A percentile compares a stretch with the other conserved stretches of the same genome.
Evolutionary conservation across 495 filamentous ascomycete species (phyloP).

Genomic region (Xylaria bambusicola): DNA sequence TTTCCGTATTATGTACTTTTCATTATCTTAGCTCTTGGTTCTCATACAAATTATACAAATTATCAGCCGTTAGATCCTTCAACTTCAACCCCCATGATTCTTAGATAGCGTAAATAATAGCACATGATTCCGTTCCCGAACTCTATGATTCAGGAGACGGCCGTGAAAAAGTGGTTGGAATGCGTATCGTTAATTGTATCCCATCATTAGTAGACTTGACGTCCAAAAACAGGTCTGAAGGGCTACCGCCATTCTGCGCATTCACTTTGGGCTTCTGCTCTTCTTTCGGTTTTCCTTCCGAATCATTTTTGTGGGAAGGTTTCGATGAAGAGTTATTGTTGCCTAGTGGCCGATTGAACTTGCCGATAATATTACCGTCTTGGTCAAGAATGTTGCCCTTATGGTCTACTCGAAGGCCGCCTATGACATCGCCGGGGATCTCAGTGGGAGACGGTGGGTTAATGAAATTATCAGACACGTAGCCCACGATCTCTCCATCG

Average conservation of each 20-base stretch:
- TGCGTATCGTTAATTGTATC: constrained; percentile 53
- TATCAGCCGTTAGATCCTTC: background rate
- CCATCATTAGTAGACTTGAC: constrained; percentile 55
- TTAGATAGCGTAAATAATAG: background rate
- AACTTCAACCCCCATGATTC: background rate
- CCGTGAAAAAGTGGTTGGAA: constrained; percentile 49
- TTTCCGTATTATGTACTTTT: background rate
- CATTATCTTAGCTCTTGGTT: background rate
- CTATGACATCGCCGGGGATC: constrained; percentile 41
- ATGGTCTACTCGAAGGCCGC: constrained; percentile 47
- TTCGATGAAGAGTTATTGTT: constrained; percentile 17
- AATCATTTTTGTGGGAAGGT: constrained; percentile 19
- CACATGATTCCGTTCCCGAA: background rate
- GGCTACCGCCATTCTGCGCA: constrained; percentile 39
- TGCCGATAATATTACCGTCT: constrained; percentile 46
- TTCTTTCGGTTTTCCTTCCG: constrained; percentile 24
- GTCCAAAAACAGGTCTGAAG: constrained; percentile 54
- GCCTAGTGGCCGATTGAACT: constrained; percentile 43
- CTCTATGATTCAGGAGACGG: background rate
- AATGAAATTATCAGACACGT: constrained; percentile 47
- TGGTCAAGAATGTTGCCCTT: constrained; percentile 48
- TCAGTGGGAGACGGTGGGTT: constrained; percentile 23
- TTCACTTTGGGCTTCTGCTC: constrained; percentile 43
- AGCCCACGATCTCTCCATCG: constrained; percentile 47
- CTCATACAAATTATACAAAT: background rate